Base-by-base conservation (phyloP, 176 grass and related monocot species). In the Avena insularis region DNA sequence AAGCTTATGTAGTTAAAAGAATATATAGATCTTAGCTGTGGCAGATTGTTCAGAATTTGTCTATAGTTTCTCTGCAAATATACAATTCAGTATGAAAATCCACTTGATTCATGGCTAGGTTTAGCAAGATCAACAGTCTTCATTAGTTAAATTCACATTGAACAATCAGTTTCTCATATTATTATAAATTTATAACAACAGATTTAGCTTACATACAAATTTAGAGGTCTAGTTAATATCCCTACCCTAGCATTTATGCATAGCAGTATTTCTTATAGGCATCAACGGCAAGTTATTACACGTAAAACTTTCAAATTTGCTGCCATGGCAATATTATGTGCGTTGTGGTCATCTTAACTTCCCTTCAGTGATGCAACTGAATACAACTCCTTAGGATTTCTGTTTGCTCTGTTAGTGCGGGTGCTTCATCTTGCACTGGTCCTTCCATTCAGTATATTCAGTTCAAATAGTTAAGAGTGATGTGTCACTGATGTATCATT, bases 31-130 rank as follows among this genome's bases (percentile, higher is more conserved):
- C 29, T 72, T 29, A 64, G 29, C 21, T 75, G 40, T 12, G 11
- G 17, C 16, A 80, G 51, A 80, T 78, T 75, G 14, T 48, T 25
- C 72, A 62, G 56, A 21, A 84, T 50, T 75, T 75, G 12, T 23
- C 35, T 71, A 71, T 53, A 50, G n/a, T 15, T 54, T 35, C 51
- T 40, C 50, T 16, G 11, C 12, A 38, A 45, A 59, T 36, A 43
- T 60, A 79, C 20, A 21, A 79, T 58, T 33, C 17, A 77, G 75
- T 35, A 38, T 58, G 75, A 55, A 57, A 33, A 57, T 2, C 38
- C 53, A 66, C 20, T 48, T 17, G 29, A 31, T 65, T 65, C 40
- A 20, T 60, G 5, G 47, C 66, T 81, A 49, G 45, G 51, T 81
- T 46, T 49, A 49, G 40, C 79, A 62, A 62, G 2, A 79, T 16